Conservation (phyloP, 164 flowering plant genomes). For the Akebia trifoliata region DNA sequence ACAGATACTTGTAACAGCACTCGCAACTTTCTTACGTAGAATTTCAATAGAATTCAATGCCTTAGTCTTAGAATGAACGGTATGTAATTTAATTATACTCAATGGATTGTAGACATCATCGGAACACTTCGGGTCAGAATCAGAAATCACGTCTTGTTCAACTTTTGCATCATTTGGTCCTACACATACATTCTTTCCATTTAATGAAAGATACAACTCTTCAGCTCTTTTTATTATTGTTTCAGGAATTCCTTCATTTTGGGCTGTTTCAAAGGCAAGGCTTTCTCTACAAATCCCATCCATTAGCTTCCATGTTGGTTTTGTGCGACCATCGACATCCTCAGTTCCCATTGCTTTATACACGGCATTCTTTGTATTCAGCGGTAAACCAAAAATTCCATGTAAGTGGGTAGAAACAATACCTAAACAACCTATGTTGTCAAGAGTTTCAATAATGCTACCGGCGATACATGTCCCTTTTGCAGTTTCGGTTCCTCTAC, state of each 20-base stretch:
- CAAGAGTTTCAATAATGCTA: conserved; percentile 80
- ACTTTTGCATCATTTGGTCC: conserved; percentile 9
- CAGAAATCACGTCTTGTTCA: conserved; percentile 6
- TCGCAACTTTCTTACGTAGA: conserved; percentile 41
- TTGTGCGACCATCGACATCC: conserved; percentile 51
- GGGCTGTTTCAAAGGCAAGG: conserved; percentile 97
- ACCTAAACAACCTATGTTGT: conserved; percentile 78
- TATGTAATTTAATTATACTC: conserved; percentile 10
- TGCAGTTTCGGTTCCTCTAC: conserved; percentile 95
- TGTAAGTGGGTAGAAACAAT: conserved; percentile 94
- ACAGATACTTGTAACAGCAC: conserved; percentile 44
- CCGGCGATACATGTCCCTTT: conserved; percentile 98
- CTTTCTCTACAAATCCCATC: conserved; percentile 94
- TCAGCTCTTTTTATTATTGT: conserved; percentile 71
- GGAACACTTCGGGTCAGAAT: conserved; percentile 10
- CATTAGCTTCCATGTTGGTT: conserved; percentile 83
- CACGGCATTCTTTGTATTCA: conserved; percentile 44
- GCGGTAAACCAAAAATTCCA: conserved; percentile 71
- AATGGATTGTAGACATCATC: conserved; percentile 15
- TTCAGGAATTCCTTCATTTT: conserved; percentile 80
- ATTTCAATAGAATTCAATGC: conserved; percentile 19
- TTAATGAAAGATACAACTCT: conserved; percentile 53
- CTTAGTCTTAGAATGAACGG: conserved; percentile 1
- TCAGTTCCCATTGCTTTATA: conserved; percentile 89
- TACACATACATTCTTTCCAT: conserved; percentile 23